Evolutionary conservation across 495 filamentous ascomycete species (phyloP), one percentile per base, ranked within the genome.

Genomic region (Daldinia decipiens): DNA sequence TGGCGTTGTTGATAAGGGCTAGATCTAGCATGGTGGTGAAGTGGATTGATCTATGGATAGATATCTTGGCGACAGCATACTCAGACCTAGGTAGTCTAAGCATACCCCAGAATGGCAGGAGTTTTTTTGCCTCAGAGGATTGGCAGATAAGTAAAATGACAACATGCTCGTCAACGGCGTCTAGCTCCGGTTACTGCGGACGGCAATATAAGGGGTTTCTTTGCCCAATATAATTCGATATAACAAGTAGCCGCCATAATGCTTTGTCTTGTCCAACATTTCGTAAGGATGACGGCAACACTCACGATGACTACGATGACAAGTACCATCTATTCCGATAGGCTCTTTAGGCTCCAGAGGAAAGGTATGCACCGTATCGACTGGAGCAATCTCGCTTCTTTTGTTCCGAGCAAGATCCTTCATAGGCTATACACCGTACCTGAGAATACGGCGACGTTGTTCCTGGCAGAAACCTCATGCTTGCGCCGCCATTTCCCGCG

Each of bases 91-190:
- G 1, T 43, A 47, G 40, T 45, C 43, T 4, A 47, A 45, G 8
- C 11, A 9, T 24, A 47, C 24, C 21, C 29, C n/a, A 31, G 12
- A 27, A 47, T 19, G 40, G 26, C 50, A 15, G 13, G 24, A 53
- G 26, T 53, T 12, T 29, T 72, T 26, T 54, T 50, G 34, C 51
- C 39, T 19, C 47, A 12, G 6, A 43, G 29, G 5, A 59, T 73
- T 65, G 39, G 43, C 51, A 32, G 68, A 73, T 65, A 53, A 55
- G 52, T 27, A n/a, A 31, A 38, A 68, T 73, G 65, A 57, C 61
- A 65, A 62, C 51, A 69, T 62, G 70, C 54, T 53, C 26, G 12
- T 39, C 52, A 27, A 38, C 32, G 19, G 61, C 15, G 15, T 32
- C 50, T 53, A 24, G 60, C 47, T 40, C 43, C 43, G 43, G 43